Evolutionary conservation across 768 basidiomycete species (phyloP).

Genomic region (Cystoderma amianthinum): DNA sequence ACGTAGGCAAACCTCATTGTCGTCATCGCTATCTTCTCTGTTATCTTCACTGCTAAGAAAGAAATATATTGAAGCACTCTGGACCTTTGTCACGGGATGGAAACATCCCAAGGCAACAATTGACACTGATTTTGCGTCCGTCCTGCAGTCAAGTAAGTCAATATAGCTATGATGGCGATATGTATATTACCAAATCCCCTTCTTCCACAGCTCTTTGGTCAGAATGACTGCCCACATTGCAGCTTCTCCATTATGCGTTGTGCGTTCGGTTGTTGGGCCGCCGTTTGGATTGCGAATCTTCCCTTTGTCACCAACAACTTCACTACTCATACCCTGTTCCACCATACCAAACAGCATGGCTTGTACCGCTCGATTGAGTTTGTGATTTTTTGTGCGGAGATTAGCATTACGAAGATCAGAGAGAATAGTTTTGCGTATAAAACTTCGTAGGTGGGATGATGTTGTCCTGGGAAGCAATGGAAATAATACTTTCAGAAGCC

Average conservation of each 20-base stretch:
- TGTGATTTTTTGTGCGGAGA: constrained; percentile 82
- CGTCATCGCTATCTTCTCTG: constrained; percentile 65
- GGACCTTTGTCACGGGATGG: constrained; percentile 91
- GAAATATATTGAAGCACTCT: constrained; percentile 91
- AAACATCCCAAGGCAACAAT: constrained; percentile 90
- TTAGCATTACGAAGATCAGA: constrained; percentile 93
- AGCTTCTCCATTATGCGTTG: constrained; percentile 58
- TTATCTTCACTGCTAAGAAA: constrained; percentile 89
- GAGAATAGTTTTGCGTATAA: constrained; percentile 90
- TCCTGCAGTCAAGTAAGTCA: constrained; percentile 37
- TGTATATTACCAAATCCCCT: constrained; percentile 69
- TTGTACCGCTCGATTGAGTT: constrained; percentile 93
- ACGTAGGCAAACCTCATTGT: constrained; percentile 61
- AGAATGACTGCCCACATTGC: constrained; percentile 97
- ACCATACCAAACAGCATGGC: constrained; percentile 96
- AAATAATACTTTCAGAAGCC: constrained; percentile 86
- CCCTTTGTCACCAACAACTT: constrained; percentile 80
- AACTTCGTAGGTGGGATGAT: constrained; percentile 73
- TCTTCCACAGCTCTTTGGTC: constrained; percentile 91
- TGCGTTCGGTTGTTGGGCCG: constrained; percentile 29
- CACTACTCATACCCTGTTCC: constrained; percentile 81
- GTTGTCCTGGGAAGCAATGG: constrained; percentile 93
- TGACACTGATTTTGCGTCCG: constrained; percentile 86
- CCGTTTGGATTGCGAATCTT: constrained; percentile 45
- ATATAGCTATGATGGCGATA: neutral